A percentile compares a stretch with the other conserved stretches of the same genome.
Evolutionary conservation across 139 green algal species (phyloP).

Genomic region (Ettlia oleoabundans): DNA sequence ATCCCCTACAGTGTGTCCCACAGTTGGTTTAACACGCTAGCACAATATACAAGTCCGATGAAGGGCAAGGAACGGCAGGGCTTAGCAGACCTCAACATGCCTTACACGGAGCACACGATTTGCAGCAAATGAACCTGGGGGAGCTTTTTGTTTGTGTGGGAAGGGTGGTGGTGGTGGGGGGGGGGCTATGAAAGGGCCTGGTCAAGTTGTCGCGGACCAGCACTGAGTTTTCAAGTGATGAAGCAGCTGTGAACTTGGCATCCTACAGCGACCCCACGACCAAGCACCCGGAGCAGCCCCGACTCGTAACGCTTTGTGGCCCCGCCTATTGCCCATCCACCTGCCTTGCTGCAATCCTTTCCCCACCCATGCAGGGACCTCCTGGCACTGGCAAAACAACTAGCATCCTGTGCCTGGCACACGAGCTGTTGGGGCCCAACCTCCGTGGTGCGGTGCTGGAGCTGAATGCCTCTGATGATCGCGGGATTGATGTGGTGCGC

Average conservation of each 20-base stretch:
- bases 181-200: background rate
- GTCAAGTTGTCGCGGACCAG: no score
- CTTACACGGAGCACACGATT: no score
- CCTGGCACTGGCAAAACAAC: slow-evolving; percentile 99
- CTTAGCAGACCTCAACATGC: no score
- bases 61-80: no score
- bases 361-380: slow-evolving; percentile 77
- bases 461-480: slow-evolving; percentile 98
- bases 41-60: no score
- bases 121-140: no score
- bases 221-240: no score
- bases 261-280: no score
- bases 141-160: background rate
- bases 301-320: no score
- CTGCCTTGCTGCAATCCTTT: background rate
- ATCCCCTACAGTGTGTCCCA: no score
- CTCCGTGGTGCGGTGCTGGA: slow-evolving; percentile 95
- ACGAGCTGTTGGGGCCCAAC: slow-evolving; percentile 84
- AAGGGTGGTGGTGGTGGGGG: background rate
- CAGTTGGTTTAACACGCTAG: background rate
- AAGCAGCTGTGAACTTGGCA: no score
- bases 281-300: no score
- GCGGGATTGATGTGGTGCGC: slow-evolving; percentile 98
- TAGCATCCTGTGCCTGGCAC: slow-evolving; percentile 90
- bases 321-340: background rate